Evolutionary conservation across 2,329 filamentous ascomycete genomes (phyloP).

Genomic region (Leptographium radiaticola): DNA sequence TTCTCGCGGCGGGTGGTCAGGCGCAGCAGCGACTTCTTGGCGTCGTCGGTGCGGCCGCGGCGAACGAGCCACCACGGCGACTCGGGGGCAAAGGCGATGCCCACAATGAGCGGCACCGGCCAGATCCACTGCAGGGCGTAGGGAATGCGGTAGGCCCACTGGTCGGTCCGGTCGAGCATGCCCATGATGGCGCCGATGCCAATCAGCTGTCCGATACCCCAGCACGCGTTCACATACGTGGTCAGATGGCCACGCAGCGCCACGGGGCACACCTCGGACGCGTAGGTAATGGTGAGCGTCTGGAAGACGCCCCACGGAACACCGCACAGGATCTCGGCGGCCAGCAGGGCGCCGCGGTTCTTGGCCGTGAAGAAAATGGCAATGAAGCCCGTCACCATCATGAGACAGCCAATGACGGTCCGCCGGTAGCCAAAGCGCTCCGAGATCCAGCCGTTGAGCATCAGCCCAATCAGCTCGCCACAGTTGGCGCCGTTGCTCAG

Average conservation of each 20-base stretch:
- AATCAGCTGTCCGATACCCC: slow-evolving; percentile 63
- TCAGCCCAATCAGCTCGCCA: slow-evolving; percentile 53
- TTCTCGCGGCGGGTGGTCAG: slow-evolving; percentile 49
- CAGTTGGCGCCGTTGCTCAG: slow-evolving; percentile 40
- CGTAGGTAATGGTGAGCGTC: slow-evolving; percentile 44
- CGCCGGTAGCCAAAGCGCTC: slow-evolving; percentile 56
- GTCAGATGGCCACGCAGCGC: slow-evolving; percentile 59
- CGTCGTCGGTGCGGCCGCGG: slow-evolving; percentile 48
- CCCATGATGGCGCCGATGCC: slow-evolving; percentile 60
- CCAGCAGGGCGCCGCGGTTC: slow-evolving; percentile 43
- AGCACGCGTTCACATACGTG: slow-evolving; percentile 67
- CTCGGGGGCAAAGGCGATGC: slow-evolving; percentile 56
- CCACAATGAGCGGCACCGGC: slow-evolving; percentile 53
- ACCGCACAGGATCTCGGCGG: slow-evolving; percentile 50
- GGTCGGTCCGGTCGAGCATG: slow-evolving; percentile 49
- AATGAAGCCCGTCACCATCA: slow-evolving; percentile 42
- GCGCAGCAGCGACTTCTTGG: slow-evolving; percentile 51
- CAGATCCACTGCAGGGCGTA: slow-evolving; percentile 67
- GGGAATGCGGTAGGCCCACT: slow-evolving; percentile 52
- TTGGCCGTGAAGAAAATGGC: slow-evolving; percentile 53
- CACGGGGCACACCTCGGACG: slow-evolving; percentile 60
- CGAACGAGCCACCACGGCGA: slow-evolving; percentile 68
- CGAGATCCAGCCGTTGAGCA: slow-evolving; percentile 52
- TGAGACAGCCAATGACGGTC: slow-evolving; percentile 46
- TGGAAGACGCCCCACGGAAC: slow-evolving; percentile 30